A percentile compares a stretch with the other conserved stretches of the same genome.
These are phyloP conservation scores for Eutrema salsugineum DNA, from an alignment of 441 rosid species.

Conservation along the genomic window DNA sequence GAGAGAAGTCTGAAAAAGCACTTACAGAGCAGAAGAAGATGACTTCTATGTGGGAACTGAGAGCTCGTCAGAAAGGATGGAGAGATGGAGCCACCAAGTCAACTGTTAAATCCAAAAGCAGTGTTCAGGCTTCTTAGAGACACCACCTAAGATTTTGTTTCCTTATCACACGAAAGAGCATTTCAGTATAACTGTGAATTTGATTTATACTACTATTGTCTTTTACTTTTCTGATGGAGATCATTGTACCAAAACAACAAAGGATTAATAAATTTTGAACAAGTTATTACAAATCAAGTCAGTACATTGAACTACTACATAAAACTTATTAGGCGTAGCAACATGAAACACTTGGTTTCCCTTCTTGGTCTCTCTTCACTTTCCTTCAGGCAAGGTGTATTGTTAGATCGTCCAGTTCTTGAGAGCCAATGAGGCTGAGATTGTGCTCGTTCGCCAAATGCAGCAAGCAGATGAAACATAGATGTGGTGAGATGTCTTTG, in stretches of 20 bases:
- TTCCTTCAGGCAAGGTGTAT: constrained; percentile 40
- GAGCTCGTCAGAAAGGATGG: constrained; percentile 90
- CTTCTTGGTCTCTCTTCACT: background rate
- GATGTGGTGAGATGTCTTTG: constrained; percentile 80
- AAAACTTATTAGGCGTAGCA: background rate
- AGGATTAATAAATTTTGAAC: constrained; percentile 8
- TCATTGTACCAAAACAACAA: constrained; percentile 1
- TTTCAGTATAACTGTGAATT: background rate
- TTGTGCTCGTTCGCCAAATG: constrained; percentile 96
- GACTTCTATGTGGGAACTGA: constrained; percentile 65
- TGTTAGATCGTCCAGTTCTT: constrained; percentile 61
- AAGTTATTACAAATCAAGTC: background rate
- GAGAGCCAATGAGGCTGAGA: constrained; percentile 49
- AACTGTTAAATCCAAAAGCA: constrained; percentile 49
- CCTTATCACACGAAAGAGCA: constrained; percentile 7
- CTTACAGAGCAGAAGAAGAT: constrained; percentile 69
- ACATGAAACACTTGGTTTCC: background rate
- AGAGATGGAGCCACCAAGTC: constrained; percentile 56
- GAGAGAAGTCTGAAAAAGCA: constrained; percentile 79
- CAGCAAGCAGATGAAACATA: constrained; percentile 86
- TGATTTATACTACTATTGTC: background rate
- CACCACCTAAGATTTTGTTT: background rate
- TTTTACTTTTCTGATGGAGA: constrained; percentile 5
- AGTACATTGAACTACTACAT: background rate
- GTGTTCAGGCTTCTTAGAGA: constrained; percentile 41